phyloP scores from a whole-genome alignment of 2,329 filamentous ascomycete species.

The Alternaria solani region DNA sequence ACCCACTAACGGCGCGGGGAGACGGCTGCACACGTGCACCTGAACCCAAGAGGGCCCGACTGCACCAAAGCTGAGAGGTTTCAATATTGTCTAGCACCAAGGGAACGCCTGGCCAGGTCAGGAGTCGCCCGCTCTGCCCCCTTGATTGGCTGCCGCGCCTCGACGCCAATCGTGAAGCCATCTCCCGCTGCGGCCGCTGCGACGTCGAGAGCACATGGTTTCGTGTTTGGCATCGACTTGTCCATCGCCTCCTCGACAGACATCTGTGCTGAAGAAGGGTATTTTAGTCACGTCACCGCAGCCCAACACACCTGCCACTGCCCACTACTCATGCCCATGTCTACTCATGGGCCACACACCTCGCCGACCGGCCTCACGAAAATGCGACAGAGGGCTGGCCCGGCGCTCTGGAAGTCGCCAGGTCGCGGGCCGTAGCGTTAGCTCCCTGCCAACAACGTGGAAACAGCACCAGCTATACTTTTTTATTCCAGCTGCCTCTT shows the following conservation, averaged over 20 bases:
- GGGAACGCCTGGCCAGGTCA: constrained; percentile 2
- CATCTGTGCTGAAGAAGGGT: not conserved
- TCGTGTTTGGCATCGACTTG: not conserved
- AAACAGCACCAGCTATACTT: not conserved
- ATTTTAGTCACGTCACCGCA: not conserved
- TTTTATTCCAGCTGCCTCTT: not conserved
- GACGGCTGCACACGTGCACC: constrained; percentile 19
- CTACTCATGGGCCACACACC: constrained; percentile 1
- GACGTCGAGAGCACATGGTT: constrained; percentile 4
- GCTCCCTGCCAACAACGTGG: constrained; percentile 24
- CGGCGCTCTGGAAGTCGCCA: constrained; percentile 17
- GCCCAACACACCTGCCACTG: not conserved
- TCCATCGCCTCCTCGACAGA: not conserved
- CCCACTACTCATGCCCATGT: constrained; percentile 9
- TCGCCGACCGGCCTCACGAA: constrained; percentile 7
- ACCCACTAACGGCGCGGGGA: constrained; percentile 22
- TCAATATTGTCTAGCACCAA: not conserved
- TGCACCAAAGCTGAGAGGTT: not conserved
- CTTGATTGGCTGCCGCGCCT: not conserved
- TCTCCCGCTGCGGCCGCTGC: not conserved
- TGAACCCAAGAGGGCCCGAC: constrained; percentile 1
- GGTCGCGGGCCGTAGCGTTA: constrained; percentile 28
- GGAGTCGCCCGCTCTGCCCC: not conserved
- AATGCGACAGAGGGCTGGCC: constrained; percentile 7
- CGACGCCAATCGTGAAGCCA: not conserved